Conservation (phyloP, 768 basidiomycete genomes). For the Pisolithus albus region DNA sequence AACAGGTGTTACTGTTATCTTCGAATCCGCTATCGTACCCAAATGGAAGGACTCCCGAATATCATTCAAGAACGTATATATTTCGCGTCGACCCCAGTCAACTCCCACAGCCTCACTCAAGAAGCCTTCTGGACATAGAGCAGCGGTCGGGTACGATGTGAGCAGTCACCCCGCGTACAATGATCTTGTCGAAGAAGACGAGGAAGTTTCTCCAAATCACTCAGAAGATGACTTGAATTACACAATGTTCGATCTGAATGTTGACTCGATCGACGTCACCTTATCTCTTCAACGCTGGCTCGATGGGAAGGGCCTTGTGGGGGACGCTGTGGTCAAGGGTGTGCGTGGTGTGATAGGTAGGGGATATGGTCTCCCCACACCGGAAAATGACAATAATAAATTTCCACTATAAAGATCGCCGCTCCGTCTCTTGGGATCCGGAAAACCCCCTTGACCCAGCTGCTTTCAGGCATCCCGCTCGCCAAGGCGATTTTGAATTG, state of each 20-base stretch:
- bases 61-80: conserved; percentile 94
- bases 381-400: neutral
- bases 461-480: conserved; percentile 64
- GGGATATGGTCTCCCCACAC: conserved; percentile 14
- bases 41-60: conserved; percentile 96
- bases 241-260: conserved; percentile 87
- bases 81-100: conserved; percentile 66
- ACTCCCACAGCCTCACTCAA: conserved; percentile 10
- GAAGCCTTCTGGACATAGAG: conserved; percentile 38
- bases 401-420: conserved; percentile 54
- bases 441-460: conserved; percentile 76
- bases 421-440: conserved; percentile 80
- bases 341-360: conserved; percentile 88
- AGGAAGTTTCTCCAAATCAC: conserved; percentile 23
- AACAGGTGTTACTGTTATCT: conserved; percentile 90
- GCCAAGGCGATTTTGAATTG: conserved; percentile 85
- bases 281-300: conserved; percentile 88
- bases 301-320: conserved; percentile 89
- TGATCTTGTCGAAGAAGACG: conserved; percentile 55
- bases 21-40: conserved; percentile 96
- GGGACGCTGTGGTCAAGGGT: conserved; percentile 87
- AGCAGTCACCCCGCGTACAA: conserved; percentile 71
- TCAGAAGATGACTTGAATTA: conserved; percentile 61
- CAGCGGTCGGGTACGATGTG: conserved; percentile 69
- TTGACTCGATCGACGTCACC: conserved; percentile 94